Percentiles rank a stretch among this genome's conserved stretches.
phyloP scores from a whole-genome alignment of 257 asterid genomes.

The Nicotiana paniculata region DNA sequence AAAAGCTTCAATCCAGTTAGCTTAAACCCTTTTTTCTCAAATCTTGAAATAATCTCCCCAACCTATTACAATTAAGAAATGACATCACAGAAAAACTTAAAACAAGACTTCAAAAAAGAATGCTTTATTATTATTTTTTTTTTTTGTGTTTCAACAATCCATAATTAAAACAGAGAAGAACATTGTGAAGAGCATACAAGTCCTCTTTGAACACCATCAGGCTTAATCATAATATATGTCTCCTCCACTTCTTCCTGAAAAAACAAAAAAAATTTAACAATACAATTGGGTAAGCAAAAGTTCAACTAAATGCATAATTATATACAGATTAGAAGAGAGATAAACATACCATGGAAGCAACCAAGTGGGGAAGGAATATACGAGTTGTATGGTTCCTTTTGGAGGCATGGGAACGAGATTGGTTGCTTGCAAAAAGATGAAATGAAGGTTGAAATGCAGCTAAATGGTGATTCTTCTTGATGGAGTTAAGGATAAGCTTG shows the following conservation, averaged over 20 bases:
- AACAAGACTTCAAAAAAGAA: neutral
- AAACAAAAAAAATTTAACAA: neutral
- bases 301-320: neutral
- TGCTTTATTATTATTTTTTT: neutral
- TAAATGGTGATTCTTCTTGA: slow-evolving; percentile 13
- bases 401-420: slow-evolving; percentile 21
- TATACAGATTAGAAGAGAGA: neutral
- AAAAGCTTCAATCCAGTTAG: slow-evolving; percentile 78
- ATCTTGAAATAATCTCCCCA: slow-evolving; percentile 86
- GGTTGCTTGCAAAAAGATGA: slow-evolving; percentile 34
- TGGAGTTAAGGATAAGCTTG: slow-evolving; percentile 24
- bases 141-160: neutral
- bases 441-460: slow-evolving; percentile 51
- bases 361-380: slow-evolving; percentile 70
- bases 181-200: slow-evolving; percentile 44
- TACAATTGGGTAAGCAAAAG: neutral
- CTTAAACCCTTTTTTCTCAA: slow-evolving; percentile 94
- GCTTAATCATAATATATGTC: slow-evolving; percentile 87
- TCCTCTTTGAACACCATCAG: slow-evolving; percentile 96
- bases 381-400: slow-evolving; percentile 28
- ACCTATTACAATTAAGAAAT: slow-evolving; percentile 30
- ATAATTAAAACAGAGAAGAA: neutral
- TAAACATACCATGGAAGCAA: slow-evolving; percentile 63
- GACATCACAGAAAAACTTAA: neutral
- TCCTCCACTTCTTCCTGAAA: slow-evolving; percentile 62